Evolutionary conservation across 441 rosid species (phyloP).

Genomic region (Daphne laureola): DNA sequence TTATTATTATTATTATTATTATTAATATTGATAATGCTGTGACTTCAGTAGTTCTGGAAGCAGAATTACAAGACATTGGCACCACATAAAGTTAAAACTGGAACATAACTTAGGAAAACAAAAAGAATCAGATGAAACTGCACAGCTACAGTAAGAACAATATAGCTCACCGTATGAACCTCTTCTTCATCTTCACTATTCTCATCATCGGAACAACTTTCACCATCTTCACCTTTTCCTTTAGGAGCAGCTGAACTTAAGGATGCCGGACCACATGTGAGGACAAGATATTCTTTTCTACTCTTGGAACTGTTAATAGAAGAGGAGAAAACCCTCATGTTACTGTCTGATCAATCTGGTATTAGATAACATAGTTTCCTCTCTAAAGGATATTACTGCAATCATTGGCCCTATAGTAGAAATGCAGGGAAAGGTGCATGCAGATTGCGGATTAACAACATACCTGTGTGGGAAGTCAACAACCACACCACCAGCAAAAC

Average conservation of each 20-base stretch:
- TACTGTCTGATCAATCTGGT: slow-evolving; percentile 1
- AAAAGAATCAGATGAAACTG: neutral
- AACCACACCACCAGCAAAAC: slow-evolving; percentile 91
- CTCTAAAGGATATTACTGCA: neutral
- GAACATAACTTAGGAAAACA: neutral
- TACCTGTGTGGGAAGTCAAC: slow-evolving; percentile 94
- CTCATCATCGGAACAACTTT: slow-evolving; percentile 53
- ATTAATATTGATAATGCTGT: too few relatives aligned
- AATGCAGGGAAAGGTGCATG: too few relatives aligned
- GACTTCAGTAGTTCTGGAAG: neutral
- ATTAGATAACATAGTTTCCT: too few relatives aligned
- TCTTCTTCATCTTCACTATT: slow-evolving; percentile 58
- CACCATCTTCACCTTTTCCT: slow-evolving; percentile 48
- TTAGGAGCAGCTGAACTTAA: slow-evolving; percentile 31
- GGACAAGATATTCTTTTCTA: slow-evolving; percentile 82
- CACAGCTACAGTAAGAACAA: neutral
- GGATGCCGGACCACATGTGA: slow-evolving; percentile 74
- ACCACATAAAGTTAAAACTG: neutral
- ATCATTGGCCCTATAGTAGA: too few relatives aligned
- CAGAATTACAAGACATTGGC: neutral
- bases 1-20: too few relatives aligned
- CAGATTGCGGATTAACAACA: neutral
- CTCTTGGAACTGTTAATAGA: slow-evolving; percentile 53
- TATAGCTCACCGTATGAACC: slow-evolving; percentile 40
- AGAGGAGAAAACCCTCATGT: neutral